Percentiles rank a stretch among this genome's conserved stretches.
phyloP scores from a whole-genome alignment of 139 green algal species.

The Ulvella scutata region DNA sequence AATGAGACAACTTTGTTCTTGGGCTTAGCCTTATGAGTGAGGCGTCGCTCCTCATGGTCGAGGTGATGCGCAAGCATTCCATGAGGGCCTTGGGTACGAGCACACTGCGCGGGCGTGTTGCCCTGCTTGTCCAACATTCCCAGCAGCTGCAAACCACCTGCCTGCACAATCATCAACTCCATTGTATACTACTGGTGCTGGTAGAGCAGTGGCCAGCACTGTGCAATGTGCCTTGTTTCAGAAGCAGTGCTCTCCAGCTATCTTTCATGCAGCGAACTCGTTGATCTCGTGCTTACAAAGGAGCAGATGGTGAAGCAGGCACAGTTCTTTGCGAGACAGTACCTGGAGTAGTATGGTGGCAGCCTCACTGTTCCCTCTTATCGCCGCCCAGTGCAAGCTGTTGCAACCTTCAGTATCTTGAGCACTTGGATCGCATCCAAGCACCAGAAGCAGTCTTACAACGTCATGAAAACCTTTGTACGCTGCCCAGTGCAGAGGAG shows the following conservation, averaged over 20 bases:
- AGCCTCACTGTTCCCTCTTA: slow-evolving; percentile 79
- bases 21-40: not conserved
- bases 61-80: not conserved
- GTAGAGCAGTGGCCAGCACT: too few species aligned
- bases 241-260: too few species aligned
- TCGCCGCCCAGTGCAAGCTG: slow-evolving; percentile 89
- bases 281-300: too few species aligned
- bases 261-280: too few species aligned
- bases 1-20: slow-evolving; percentile 14
- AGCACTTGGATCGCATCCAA: slow-evolving; percentile 32
- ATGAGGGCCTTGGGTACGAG: not conserved
- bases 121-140: not conserved
- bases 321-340: too few species aligned
- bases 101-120: not conserved
- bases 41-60: not conserved
- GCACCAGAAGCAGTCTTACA: slow-evolving; percentile 77
- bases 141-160: not conserved
- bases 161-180: too few species aligned
- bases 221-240: too few species aligned
- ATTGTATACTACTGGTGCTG: too few species aligned
- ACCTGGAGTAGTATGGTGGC: slow-evolving; percentile 78
- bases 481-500: slow-evolving; percentile 70
- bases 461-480: slow-evolving; percentile 86
- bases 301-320: too few species aligned
- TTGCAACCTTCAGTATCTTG: slow-evolving; percentile 58